Evolutionary conservation across 2,329 filamentous ascomycete species (phyloP), one percentile per base, ranked within the genome.

Genomic region (Cadophora malorum): DNA sequence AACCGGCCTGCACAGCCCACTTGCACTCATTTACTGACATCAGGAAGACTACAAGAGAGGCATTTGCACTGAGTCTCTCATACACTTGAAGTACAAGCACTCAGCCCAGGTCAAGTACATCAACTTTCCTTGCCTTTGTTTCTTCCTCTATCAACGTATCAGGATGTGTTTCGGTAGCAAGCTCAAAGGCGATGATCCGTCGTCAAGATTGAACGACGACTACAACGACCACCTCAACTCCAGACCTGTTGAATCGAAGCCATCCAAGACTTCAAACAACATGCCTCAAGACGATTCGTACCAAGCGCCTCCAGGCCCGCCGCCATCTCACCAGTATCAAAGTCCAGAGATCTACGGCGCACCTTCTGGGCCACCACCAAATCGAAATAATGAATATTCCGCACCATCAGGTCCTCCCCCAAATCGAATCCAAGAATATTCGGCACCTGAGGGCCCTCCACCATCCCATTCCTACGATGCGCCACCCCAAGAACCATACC

Each of bases 401-500:
- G 72, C 62, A n/a, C 72, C 67, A 33, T 45, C 64, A 21, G 72
- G 74, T 0, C 71, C 72, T 61, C 75, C 74, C 31, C 75, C 74
- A 8, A 58, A 65, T 4, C 65, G 28, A 7, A 19, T 10, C 5
- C 21, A 74, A 7, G 49, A 66, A 28, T 63, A 65, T 63, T 61
- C 59, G 41, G 73, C 63, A 23, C 72, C 67, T 41, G 31, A 61
- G 10, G 72, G 74, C 0, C 71, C 72, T 60, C 75, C 74, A 21
- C 75, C 74, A 12, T 68, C 59, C 21, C 63, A 65, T 16, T 45
- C 74, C 38, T 74, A 78, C 19, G 78, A 75, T 23, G 77, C 75
- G 5, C 80, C 81, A 33, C 82, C 80, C 9, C 68, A 74, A 63
- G 66, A 68, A 49, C 73, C 74, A 65, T 77, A 88, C 72, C 90